Base-by-base conservation (phyloP, 2,329 filamentous ascomycete species). In the Fusarium succisae region DNA sequence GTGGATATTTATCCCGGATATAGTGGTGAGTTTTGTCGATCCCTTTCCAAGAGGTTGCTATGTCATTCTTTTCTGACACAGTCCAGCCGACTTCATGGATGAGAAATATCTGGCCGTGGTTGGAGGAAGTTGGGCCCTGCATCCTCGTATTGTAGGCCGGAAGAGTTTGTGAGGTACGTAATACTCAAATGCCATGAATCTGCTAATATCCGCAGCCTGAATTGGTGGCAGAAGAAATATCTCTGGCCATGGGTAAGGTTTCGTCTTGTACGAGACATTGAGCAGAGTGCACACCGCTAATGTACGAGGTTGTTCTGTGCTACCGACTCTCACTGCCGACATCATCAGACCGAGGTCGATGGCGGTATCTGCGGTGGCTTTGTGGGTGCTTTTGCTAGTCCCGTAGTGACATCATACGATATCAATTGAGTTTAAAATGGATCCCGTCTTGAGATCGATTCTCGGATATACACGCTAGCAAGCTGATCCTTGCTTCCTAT, bases 181-280 rank as follows among this genome's bases (percentile, higher is more conserved):
- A 5, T 14, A 5, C 5, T 17, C 15, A 3, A 10, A 3, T 8
- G 8, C 8, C 1, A 4, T 8, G 3, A 20, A 5, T 11, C 11
- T 17, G 3, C 47, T 63, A 35, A 74, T 8, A 5, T 9, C 8
- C 3, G 3, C 8, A 74, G 71, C 28, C 24, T 73, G 48, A 74
- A 74, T 24, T 74, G 71, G 71, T 72, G 71, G 71, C 70, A 74
- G 54, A 74, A 55, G 22, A 74, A 68, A 24, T 73, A 73, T 24
- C 45, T 44, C 6, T 74, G 71, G 62, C 57, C 71, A 3, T 73
- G 71, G 71, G 62, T 74, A 4, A 72, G 71, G 1, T 72, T 72
- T 15, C 71, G 71, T 3, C 71, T 73, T 7, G 67, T 73, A 9
- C 22, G 53, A 13, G 71, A 64, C 5, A 8, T 64, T 3, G 44